Conservation (phyloP, 306 rosid genomes). For the Phaseolus lunatus region DNA sequence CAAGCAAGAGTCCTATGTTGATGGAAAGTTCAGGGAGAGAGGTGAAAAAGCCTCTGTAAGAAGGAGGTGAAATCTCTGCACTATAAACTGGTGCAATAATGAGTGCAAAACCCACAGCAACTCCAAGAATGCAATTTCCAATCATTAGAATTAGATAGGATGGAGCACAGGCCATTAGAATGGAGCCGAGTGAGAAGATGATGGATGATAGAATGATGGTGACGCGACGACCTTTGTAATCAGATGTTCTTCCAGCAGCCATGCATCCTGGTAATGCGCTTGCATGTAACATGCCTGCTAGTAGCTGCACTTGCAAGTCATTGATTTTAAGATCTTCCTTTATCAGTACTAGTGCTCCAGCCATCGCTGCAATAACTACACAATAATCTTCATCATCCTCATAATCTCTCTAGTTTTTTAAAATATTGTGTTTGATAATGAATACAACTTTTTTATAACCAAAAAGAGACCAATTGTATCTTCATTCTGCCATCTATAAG, state of each 20-base stretch:
- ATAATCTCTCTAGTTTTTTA: background rate
- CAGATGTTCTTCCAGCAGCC: conserved; percentile 63
- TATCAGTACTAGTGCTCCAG: conserved; percentile 73
- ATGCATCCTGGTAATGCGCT: conserved; percentile 60
- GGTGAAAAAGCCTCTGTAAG: conserved; percentile 57
- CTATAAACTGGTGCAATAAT: conserved; percentile 71
- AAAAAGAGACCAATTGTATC: no score
- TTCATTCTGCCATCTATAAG: no score
- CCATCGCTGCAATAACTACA: conserved; percentile 66
- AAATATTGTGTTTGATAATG: background rate
- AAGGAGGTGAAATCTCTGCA: conserved; percentile 72
- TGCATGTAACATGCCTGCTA: conserved; percentile 62
- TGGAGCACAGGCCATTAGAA: conserved; percentile 73
- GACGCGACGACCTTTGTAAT: conserved; percentile 67
- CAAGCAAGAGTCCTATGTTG: conserved; percentile 61
- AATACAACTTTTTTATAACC: no score
- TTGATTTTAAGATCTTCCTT: conserved; percentile 67
- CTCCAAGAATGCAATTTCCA: conserved; percentile 64
- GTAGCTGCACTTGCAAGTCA: conserved; percentile 60
- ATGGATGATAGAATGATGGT: conserved; percentile 55
- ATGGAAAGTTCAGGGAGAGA: conserved; percentile 65
- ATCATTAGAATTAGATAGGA: conserved; percentile 51
- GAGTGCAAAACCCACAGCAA: conserved; percentile 72
- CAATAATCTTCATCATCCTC: background rate
- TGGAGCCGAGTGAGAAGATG: conserved; percentile 60